phyloP scores from a whole-genome alignment of 2,329 filamentous ascomycete genomes.

The Clonostachys sp. region DNA sequence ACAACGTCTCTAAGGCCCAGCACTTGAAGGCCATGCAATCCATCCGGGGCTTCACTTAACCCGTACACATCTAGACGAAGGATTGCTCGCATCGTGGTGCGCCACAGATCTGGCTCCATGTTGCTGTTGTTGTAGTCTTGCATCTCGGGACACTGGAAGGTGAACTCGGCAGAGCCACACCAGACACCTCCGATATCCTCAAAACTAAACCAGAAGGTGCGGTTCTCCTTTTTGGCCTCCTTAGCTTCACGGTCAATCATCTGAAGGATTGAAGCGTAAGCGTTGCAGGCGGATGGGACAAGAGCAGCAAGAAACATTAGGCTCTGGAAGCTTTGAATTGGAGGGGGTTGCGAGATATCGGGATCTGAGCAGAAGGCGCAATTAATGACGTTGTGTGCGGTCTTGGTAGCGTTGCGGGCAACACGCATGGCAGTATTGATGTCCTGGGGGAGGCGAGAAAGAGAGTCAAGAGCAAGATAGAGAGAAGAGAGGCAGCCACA shows the following conservation, averaged over 20 bases:
- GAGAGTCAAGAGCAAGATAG: constrained; percentile 44
- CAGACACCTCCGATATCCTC: constrained; percentile 43
- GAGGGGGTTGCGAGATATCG: constrained; percentile 24
- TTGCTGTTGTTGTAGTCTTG: constrained; percentile 30
- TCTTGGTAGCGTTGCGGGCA: constrained; percentile 39
- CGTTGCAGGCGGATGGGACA: constrained; percentile 51
- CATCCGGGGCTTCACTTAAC: constrained; percentile 15
- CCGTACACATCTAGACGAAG: constrained; percentile 56
- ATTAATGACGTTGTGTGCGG: constrained; percentile 45
- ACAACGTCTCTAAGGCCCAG: constrained; percentile 52
- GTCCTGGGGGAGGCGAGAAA: constrained; percentile 39
- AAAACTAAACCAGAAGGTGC: constrained; percentile 38
- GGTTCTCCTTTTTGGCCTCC: constrained; percentile 32
- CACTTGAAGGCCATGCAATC: constrained; percentile 17
- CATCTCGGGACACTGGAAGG: background rate
- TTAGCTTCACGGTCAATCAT: constrained; percentile 49
- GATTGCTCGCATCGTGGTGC: constrained; percentile 46
- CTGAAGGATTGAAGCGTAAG: constrained; percentile 49
- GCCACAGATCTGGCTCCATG: constrained; percentile 50
- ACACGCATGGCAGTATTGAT: constrained; percentile 40
- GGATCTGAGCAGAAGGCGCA: constrained; percentile 44
- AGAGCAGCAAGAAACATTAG: constrained; percentile 55
- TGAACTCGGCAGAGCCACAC: constrained; percentile 21
- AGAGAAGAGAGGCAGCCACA: constrained; percentile 46
- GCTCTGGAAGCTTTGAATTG: constrained; percentile 50